These are phyloP conservation scores for Arxiozyma slooffiae DNA, from an alignment of 1,139 yeast genomes.

Conservation along the genomic window DNA sequence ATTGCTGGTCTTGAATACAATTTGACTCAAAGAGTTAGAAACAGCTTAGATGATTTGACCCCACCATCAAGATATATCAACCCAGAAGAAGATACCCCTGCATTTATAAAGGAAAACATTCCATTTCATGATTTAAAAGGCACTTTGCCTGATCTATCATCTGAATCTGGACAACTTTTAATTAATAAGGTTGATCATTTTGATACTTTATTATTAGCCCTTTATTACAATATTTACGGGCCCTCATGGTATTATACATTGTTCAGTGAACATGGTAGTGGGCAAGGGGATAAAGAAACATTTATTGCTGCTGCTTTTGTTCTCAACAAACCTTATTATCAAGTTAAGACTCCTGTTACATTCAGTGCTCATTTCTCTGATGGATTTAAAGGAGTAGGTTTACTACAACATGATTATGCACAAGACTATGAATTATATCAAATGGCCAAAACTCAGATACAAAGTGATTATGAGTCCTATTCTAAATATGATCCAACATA, in stretches of 20 bases:
- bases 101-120: conserved; percentile 7
- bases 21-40: conserved; percentile 19
- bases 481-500: conserved; percentile 13
- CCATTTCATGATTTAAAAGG: conserved; percentile 47
- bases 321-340: conserved; percentile 42
- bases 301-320: conserved; percentile 51
- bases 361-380: neutral
- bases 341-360: conserved; percentile 33
- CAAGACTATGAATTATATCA: conserved; percentile 31
- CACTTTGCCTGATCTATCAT: conserved; percentile 49
- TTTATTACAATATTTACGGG: conserved; percentile 49
- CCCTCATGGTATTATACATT: conserved; percentile 45
- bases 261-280: conserved; percentile 49
- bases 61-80: conserved; percentile 17
- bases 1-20: conserved; percentile 40
- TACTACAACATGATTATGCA: conserved; percentile 38
- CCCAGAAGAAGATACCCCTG: neutral
- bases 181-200: conserved; percentile 44
- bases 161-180: conserved; percentile 52
- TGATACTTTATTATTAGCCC: conserved; percentile 41
- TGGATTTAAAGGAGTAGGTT: conserved; percentile 35
- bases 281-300: conserved; percentile 58
- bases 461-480: conserved; percentile 7
- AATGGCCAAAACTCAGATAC: conserved; percentile 12
- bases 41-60: conserved; percentile 19